Evolutionary conservation across 1,139 yeast species (phyloP), one percentile per base, ranked within the genome.

Genomic region (Pichia sp.): DNA sequence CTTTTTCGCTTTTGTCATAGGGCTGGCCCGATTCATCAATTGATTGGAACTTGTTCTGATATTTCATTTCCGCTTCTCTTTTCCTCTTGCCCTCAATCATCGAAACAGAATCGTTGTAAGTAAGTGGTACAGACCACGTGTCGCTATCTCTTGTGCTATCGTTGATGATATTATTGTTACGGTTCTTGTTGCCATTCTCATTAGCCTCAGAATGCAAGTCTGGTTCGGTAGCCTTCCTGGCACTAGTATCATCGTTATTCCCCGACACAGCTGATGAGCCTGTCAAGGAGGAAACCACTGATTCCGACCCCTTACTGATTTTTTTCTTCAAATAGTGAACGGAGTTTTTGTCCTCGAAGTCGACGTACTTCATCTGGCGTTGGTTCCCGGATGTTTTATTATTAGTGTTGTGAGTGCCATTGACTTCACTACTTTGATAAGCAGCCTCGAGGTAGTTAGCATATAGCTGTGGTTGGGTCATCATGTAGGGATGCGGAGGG

Each of bases 51-150:
- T 40, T 41, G 23, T 42, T 45, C 6, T 41, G n/a, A 28, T 37
- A 41, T 19, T 45, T 42, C 19, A 18, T 13, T 5, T n/a, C 12
- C n/a, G 28, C 42, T 16, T 21, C 21, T n/a, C 43, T 41, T 37
- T 13, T 47, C n/a, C 49, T 36, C 41, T 53, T 46, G 10, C 31
- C 22, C 39, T 39, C 41, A 40, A 55, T 50, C 45, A 49, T 45
- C 13, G 61, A 54, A 9, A 58, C 58, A 1, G 61, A 58, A 46
- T 58, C 61, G 41, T 58, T 57, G 41, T 60, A 60, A 9, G 54
- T 51, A 7, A 58, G 39, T 2, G 56, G 51, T 6, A 44, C 46
- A 3, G 49, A 47, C 53, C 52, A 51, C 5, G 51, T 48, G 37
- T 53, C 56, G 21, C 34, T 47, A 39, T 49, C 51, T 28, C 41